Conservation (phyloP, 768 basidiomycete genomes). For the Galerina sulciceps region DNA sequence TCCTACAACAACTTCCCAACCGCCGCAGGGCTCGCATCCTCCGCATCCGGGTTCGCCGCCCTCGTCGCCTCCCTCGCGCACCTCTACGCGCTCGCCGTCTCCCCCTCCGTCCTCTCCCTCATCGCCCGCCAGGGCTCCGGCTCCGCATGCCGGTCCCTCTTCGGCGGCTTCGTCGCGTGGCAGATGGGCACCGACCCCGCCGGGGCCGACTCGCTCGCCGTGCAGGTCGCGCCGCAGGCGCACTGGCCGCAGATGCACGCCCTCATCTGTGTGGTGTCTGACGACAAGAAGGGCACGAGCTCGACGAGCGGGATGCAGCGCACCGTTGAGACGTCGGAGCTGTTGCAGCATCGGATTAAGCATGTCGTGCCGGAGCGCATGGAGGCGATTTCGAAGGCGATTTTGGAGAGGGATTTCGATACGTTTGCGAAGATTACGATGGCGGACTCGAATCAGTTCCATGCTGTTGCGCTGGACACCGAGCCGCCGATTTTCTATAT, state of each 20-base stretch:
- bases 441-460: slow-evolving; percentile 98
- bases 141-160: slow-evolving; percentile 96
- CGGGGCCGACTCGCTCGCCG: slow-evolving; percentile 87
- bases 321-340: slow-evolving; percentile 88
- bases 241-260: slow-evolving; percentile 98
- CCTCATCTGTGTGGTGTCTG: slow-evolving; percentile 94
- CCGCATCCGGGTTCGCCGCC: slow-evolving; percentile 96
- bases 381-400: slow-evolving; percentile 80
- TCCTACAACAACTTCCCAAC: slow-evolving; percentile 99
- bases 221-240: slow-evolving; percentile 79
- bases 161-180: slow-evolving; percentile 98
- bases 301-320: slow-evolving; percentile 98
- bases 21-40: slow-evolving; percentile 96
- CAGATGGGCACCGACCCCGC: slow-evolving; percentile 67
- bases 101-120: slow-evolving; percentile 83
- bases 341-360: slow-evolving; percentile 88
- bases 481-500: slow-evolving; percentile 99
- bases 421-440: slow-evolving; percentile 91
- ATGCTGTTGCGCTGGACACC: slow-evolving; percentile 96
- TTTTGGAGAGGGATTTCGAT: slow-evolving; percentile 80
- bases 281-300: slow-evolving; percentile 95
- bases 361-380: slow-evolving; percentile 89
- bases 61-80: slow-evolving; percentile 87
- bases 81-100: slow-evolving; percentile 81
- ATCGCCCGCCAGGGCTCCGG: slow-evolving; percentile 98